A percentile compares a stretch with the other conserved stretches of the same genome.
Evolutionary conservation across 2,329 filamentous ascomycete species (phyloP).

Genomic region (Zarea fungicola): DNA sequence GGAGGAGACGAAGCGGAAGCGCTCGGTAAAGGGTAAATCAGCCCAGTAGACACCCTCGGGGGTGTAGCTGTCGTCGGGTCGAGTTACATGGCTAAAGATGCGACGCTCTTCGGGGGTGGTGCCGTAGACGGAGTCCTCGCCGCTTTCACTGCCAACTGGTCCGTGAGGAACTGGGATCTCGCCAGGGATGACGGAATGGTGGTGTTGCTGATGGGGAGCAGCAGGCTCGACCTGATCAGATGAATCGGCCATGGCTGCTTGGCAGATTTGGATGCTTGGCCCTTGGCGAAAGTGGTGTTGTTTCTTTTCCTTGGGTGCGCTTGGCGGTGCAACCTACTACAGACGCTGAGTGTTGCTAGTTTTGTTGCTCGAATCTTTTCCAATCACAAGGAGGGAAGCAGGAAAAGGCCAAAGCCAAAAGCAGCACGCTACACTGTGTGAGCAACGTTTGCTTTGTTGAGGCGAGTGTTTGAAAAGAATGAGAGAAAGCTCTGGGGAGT

Average conservation of each 20-base stretch:
- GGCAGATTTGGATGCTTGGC: background rate
- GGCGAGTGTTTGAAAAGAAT: constrained; percentile 2
- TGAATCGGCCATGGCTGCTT: background rate
- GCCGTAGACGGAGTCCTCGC: constrained; percentile 37
- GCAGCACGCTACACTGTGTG: background rate
- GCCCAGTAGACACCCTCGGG: constrained; percentile 87
- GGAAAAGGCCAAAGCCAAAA: background rate
- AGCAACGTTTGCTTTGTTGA: background rate
- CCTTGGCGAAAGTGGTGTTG: background rate
- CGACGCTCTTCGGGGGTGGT: constrained; percentile 47
- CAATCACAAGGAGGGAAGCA: background rate
- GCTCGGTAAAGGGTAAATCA: constrained; percentile 67
- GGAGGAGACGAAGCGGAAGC: constrained; percentile 67
- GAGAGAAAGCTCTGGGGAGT: constrained; percentile 6
- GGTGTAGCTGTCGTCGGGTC: constrained; percentile 84
- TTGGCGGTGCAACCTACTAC: background rate
- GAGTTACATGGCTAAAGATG: constrained; percentile 74
- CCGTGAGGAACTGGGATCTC: constrained; percentile 52
- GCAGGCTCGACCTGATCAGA: constrained; percentile 5
- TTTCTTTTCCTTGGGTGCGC: background rate
- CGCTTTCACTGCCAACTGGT: constrained; percentile 41
- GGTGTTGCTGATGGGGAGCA: constrained; percentile 19
- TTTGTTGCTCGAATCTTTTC: background rate
- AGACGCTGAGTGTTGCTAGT: background rate
- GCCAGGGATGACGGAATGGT: constrained; percentile 38